Evolutionary conservation across 441 rosid genomes (phyloP).

Genomic region (Gossypium laxum): DNA sequence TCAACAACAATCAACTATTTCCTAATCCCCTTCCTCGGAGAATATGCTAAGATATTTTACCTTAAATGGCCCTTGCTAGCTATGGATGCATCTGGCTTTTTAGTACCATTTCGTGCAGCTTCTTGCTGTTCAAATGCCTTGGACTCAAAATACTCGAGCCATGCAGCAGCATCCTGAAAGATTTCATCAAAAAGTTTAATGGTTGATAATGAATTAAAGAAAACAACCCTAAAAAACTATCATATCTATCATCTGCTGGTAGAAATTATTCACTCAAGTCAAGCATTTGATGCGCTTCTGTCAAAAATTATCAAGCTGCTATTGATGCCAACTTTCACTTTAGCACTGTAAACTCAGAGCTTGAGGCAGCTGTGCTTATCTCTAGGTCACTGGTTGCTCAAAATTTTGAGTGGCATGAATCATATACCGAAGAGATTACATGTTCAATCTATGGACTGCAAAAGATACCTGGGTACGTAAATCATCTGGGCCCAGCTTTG

Average conservation of each 20-base stretch:
- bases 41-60: conserved; percentile 24
- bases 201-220: neutral
- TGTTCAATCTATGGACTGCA: conserved; percentile 4
- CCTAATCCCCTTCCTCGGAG: neutral
- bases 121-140: conserved; percentile 73
- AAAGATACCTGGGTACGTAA: conserved; percentile 59
- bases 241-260: neutral
- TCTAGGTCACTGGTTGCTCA: neutral
- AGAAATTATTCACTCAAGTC: neutral
- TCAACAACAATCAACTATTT: conserved; percentile 6
- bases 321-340: neutral
- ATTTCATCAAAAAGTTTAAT: conserved; percentile 9
- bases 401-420: neutral
- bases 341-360: neutral
- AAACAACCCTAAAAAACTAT: neutral
- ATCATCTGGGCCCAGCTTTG: conserved; percentile 70
- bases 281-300: neutral
- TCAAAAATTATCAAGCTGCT: neutral
- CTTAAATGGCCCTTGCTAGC: conserved; percentile 78
- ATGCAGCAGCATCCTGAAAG: conserved; percentile 67
- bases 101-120: conserved; percentile 68
- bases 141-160: conserved; percentile 70
- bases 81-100: conserved; percentile 67
- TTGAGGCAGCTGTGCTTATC: neutral
- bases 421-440: neutral